Evolutionary conservation across 2,329 filamentous ascomycete species (phyloP).

Genomic region (Leptographium lundbergii): DNA sequence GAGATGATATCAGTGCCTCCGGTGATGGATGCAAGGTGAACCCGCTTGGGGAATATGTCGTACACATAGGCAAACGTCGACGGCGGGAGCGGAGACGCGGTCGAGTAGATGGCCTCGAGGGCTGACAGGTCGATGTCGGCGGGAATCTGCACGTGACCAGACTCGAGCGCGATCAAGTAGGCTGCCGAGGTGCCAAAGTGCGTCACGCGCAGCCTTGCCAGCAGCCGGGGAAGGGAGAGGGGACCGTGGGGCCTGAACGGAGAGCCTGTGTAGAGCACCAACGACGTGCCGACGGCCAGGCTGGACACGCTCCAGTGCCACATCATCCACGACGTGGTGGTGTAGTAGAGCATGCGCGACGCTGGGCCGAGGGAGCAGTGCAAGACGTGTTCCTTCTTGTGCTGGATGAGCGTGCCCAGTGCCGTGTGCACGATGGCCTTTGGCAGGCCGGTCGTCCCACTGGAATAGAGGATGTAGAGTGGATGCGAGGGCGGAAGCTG

Average conservation of each 20-base stretch:
- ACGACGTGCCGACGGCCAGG: slow-evolving; percentile 67
- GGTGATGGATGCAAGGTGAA: slow-evolving; percentile 87
- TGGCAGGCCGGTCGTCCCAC: slow-evolving; percentile 73
- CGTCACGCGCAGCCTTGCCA: slow-evolving; percentile 70
- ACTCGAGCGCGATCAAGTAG: slow-evolving; percentile 83
- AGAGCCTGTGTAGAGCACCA: slow-evolving; percentile 85
- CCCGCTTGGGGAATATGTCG: slow-evolving; percentile 59
- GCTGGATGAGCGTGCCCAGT: slow-evolving; percentile 80
- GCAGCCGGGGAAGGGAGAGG: slow-evolving; percentile 69
- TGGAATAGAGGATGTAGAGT: slow-evolving; percentile 87
- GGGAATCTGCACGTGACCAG: slow-evolving; percentile 47
- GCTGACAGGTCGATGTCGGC: slow-evolving; percentile 46
- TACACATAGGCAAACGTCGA: slow-evolving; percentile 91
- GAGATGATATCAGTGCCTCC: slow-evolving; percentile 96
- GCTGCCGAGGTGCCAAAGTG: slow-evolving; percentile 94
- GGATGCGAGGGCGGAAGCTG: slow-evolving; percentile 77
- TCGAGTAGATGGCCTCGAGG: slow-evolving; percentile 83
- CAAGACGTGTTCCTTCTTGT: slow-evolving; percentile 90
- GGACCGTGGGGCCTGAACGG: slow-evolving; percentile 73
- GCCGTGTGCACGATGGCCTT: slow-evolving; percentile 94
- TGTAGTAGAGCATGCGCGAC: slow-evolving; percentile 82
- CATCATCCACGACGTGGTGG: slow-evolving; percentile 93
- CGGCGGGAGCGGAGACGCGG: slow-evolving; percentile 80
- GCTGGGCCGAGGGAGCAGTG: slow-evolving; percentile 67
- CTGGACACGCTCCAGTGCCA: slow-evolving; percentile 94